These are phyloP conservation scores for Asterella californica DNA, from an alignment of 225 moss, liverwort and hornwort genomes.

Conservation along the genomic window DNA sequence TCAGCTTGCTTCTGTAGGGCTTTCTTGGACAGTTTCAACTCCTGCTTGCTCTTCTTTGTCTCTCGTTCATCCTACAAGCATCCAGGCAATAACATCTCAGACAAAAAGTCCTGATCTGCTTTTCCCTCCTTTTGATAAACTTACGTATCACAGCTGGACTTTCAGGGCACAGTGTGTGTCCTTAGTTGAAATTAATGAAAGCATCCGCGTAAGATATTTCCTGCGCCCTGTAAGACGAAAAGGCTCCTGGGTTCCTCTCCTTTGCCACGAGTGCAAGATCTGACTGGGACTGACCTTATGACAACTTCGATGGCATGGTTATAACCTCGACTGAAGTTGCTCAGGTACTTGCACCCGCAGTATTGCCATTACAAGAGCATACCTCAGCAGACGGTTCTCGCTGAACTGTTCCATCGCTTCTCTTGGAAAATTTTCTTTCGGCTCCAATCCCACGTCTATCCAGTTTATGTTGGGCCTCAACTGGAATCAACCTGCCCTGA, in stretches of 20 bases:
- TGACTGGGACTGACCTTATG: background rate
- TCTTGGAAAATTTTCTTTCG: slow-evolving; percentile 45
- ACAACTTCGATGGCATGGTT: background rate
- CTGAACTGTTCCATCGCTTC: background rate
- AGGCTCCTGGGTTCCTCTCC: background rate
- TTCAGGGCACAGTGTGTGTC: no score
- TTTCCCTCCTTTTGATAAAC: no score
- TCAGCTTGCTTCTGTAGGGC: slow-evolving; percentile 43
- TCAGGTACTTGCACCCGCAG: background rate
- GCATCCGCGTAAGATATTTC: background rate
- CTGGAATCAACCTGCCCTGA: slow-evolving; percentile 77
- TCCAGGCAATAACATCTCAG: background rate
- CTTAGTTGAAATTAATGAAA: background rate
- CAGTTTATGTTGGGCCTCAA: slow-evolving; percentile 62
- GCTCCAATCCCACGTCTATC: slow-evolving; percentile 89
- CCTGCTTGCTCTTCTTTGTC: slow-evolving; percentile 29
- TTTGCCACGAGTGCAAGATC: background rate
- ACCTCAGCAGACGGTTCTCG: slow-evolving; percentile 21
- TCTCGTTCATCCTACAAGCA: slow-evolving; percentile 27
- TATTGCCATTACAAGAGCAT: background rate
- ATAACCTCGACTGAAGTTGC: background rate
- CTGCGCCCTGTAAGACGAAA: background rate
- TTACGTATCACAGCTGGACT: no score
- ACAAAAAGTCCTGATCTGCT: no score
- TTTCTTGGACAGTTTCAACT: slow-evolving; percentile 39